Evolutionary conservation across 2,329 filamentous ascomycete genomes (phyloP), one percentile per base, ranked within the genome.

Genomic region (Colletotrichum tamarilloi): DNA sequence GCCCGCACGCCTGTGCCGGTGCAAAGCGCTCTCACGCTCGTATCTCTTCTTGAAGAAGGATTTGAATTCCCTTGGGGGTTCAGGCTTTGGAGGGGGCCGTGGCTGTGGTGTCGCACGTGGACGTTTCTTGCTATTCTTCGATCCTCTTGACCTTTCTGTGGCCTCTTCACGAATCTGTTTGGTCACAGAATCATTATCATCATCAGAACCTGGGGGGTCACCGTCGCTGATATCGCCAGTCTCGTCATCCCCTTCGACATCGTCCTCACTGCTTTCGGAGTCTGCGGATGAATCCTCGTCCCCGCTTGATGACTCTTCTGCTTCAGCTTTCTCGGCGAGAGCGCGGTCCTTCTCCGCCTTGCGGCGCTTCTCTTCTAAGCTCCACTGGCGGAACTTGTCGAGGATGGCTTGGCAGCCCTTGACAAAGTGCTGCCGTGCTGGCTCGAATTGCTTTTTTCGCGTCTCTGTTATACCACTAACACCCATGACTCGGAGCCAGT

Each of bases 401-500:
- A 98, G 87, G 35, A 98, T 92, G 0, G 89, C 88, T 75, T 94
- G 89, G 71, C 97, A 95, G 74, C 97, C 95, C 69, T 88, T 89
- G 77, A 98, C 93, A 80, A 98, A 97, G 80, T 96, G 92, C 73
- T 92, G 89, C 32, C 97, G 90, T 74, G 97, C 97, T 2, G 93
- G 92, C 82, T 98, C 95, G 82, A 95, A 98, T 35, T 92, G 90
- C 81, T 93, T 97, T 83, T 94, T 96, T 79, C 94, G 94, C 26
- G 91, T 91, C 79, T 98, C 95, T 0, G 95, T 97, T 49, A 97
- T 85, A 24, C 90, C 94, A 75, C 92, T 96, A 42, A 98, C 93
- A 30, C 96, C 97, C 91, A 99, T 95, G 4, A 95, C 90, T 74
- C 94, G 92, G 69, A 98, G 87, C 97, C 97, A 99, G 82, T 98